Base-by-base conservation (phyloP, 345 rosid genomes). In the Acer campestre region DNA sequence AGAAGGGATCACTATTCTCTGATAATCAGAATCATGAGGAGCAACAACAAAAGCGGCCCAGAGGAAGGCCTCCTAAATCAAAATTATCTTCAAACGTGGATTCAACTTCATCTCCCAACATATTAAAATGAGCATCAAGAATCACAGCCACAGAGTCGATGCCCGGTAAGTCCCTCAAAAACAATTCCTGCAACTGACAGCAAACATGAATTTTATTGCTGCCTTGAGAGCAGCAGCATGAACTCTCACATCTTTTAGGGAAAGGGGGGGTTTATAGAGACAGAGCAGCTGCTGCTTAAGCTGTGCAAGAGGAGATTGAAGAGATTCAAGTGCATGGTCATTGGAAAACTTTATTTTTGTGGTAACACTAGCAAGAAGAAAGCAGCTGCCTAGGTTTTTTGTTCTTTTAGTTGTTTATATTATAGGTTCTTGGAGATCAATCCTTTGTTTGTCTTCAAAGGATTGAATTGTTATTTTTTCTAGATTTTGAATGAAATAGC, bases 51-150 rank as follows among this genome's bases (percentile, higher is more conserved):
- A 55, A 6, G n/a, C 59, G 46, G 27, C 5, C 44, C 61, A 68
- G 16, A 13, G 77, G 77, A n/a, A n/a, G 63, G 27, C 63, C 63
- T 59, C 7, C 63, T 59, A 59, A 59, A 22, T 59, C 27, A 59
- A 59, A 8, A 22, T 18, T 59, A n/a, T 18, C 63, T 6, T 59
- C 63, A 9, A 46, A 46, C 13, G 49, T 46, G 49, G 49, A 44
- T 8, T 44, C 49, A 10, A 44, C 12, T 44, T 44, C 10, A 42
- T 8, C 46, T 42, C 35, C 46, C 46, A 42, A 42, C 10, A 1
- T 44, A 44, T 44, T 44, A 44, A 8, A 44, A 10, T 10, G 49
- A 44, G 49, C 49, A 44, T 44, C 49, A 44, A 44, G 49, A 44
- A 44, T 13, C 49, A 8, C 49, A 44, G 12, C 49, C 48, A 44